Percentiles rank a stretch among this genome's conserved stretches.
Evolutionary conservation across 805 yeast species (phyloP).

Genomic region (Starmera amethionina): DNA sequence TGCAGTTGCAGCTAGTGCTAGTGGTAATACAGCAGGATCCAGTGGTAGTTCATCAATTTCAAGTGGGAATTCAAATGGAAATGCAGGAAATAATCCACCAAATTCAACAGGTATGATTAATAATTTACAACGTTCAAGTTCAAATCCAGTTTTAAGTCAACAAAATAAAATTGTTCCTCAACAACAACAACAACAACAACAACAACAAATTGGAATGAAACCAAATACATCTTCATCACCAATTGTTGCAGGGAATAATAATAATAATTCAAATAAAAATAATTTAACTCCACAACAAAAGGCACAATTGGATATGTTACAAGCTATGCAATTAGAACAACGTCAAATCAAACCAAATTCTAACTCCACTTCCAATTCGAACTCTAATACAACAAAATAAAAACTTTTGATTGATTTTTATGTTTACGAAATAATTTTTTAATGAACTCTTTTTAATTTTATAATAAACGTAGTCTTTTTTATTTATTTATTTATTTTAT

Average conservation of each 20-base stretch:
- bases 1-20: slow-evolving; percentile 11
- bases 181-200: slow-evolving; percentile 18
- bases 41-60: slow-evolving; percentile 1
- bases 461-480: too few species aligned
- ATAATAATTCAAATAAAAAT: neutral
- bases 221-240: neutral
- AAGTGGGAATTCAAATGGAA: neutral
- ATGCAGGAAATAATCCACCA: too few species aligned
- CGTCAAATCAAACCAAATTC: slow-evolving; percentile 11
- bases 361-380: slow-evolving; percentile 2
- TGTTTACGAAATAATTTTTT: too few species aligned
- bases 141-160: slow-evolving; percentile 5
- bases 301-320: slow-evolving; percentile 19
- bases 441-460: too few species aligned
- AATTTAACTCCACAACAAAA: slow-evolving; percentile 20
- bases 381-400: too few species aligned
- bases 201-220: slow-evolving; percentile 2
- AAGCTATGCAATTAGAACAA: slow-evolving; percentile 17
- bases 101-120: too few species aligned
- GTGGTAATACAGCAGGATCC: slow-evolving; percentile 11
- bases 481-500: too few species aligned
- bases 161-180: slow-evolving; percentile 12
- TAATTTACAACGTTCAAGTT: too few species aligned
- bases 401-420: too few species aligned
- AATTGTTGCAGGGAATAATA: slow-evolving; percentile 2